phyloP scores from a whole-genome alignment of 2,329 filamentous ascomycete genomes.

The Aphanocladium album region DNA sequence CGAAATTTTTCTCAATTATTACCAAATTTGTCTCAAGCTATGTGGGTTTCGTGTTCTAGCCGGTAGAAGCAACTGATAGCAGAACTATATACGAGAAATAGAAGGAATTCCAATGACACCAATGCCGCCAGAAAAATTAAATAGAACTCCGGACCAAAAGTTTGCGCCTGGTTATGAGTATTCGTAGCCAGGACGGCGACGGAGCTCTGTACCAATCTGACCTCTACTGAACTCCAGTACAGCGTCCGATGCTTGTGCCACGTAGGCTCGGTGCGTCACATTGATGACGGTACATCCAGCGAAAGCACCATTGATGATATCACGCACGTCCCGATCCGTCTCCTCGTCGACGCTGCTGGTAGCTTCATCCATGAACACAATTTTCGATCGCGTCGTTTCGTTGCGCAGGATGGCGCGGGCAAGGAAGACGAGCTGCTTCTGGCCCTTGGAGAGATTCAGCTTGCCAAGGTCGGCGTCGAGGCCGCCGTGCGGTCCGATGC shows the following conservation, averaged over 20 bases:
- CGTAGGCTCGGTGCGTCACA: constrained; percentile 11
- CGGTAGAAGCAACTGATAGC: too few relatives aligned
- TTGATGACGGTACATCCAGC: constrained; percentile 11
- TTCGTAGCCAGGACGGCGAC: not conserved
- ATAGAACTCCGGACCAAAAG: not conserved
- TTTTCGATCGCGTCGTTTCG: not conserved
- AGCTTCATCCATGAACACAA: not conserved
- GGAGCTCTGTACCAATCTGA: not conserved
- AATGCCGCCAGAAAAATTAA: not conserved
- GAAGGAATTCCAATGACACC: not conserved
- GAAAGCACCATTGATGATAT: constrained; percentile 9
- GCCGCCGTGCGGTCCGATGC: not conserved
- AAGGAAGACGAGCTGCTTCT: constrained; percentile 15
- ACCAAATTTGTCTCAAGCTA: too few relatives aligned
- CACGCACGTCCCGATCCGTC: constrained; percentile 13
- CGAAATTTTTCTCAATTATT: too few relatives aligned
- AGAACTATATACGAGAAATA: not conserved
- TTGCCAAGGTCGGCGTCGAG: constrained; percentile 4
- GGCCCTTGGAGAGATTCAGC: constrained; percentile 11
- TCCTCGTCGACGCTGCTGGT: constrained; percentile 33
- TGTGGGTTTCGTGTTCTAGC: too few relatives aligned
- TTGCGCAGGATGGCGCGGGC: constrained; percentile 20
- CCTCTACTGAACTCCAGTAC: not conserved
- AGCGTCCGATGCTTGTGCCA: not conserved
- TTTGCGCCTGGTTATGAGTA: not conserved